Base-by-base conservation (phyloP, 2,329 filamentous ascomycete genomes). In the Penicillium sp. region DNA sequence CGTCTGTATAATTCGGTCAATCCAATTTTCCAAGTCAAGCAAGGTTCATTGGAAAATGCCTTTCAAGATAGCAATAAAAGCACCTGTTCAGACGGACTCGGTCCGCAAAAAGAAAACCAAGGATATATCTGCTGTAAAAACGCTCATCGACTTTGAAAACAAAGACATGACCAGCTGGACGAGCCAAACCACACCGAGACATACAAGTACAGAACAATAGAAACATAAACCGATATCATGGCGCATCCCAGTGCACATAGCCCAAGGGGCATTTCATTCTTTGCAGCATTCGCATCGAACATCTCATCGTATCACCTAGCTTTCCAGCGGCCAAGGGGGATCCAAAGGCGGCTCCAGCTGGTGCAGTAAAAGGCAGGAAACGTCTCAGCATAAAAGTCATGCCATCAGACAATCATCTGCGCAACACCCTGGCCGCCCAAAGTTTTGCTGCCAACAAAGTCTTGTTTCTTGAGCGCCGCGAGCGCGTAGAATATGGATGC, bases 351-450 rank as follows among this genome's bases (percentile, higher is more conserved):
- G 27, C 40, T 22, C 40, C 34, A 30, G 12, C 12, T 36, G 27
- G 34, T 33, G 37, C 16, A 45, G 18, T 41, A 41, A 25, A 28
- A 44, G 43, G 36, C n/a, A 40, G 31, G 48, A 41, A 41, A 36
- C 22, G 34, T 27, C 46, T 34, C 27, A 34, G 41, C 29, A 35
- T 37, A 4, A 40, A 42, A 2, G 7, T 38, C 34, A 52, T 37
- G 19, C 27, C 25, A 48, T 60, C 59, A 95, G 66, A 97, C 90
- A 74, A 97, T 96, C 92, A 97, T 96, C 77, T 96, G 91, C 55
- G 90, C 93, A 60, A 96, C 87, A 44, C 92, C 92, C 60, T 89
- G 86, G 45, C 93, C 93, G 59, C 93, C 93, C 45, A 99, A 79
- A 13, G 92, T 97, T 82, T 97, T 97, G 80, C 91, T 96, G 75